Conservation (phyloP, 2,329 filamentous ascomycete species). For the Dactylellina drechsleri region DNA sequence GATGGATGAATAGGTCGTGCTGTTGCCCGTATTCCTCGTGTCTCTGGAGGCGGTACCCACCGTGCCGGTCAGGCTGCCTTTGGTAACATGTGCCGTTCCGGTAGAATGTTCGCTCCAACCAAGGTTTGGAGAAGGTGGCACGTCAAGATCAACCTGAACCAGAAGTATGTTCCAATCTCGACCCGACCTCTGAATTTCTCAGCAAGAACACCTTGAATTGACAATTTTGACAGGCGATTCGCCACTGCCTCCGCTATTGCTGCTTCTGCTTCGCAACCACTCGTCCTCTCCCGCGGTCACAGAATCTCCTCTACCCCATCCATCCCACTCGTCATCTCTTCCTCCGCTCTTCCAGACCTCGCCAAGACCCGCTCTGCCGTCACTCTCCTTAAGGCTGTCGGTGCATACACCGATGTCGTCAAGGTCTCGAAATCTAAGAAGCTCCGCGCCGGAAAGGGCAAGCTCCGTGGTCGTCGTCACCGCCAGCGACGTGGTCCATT, state of each 20-base stretch:
- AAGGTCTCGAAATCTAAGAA: slow-evolving; percentile 98
- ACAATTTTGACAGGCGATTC: slow-evolving; percentile 75
- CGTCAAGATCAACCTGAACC: slow-evolving; percentile 98
- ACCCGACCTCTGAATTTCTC: slow-evolving; percentile 32
- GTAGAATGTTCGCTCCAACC: slow-evolving; percentile 99
- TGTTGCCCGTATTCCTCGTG: slow-evolving; percentile 99
- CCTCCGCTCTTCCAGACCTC: slow-evolving; percentile 82
- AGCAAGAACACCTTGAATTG: slow-evolving; percentile 13
- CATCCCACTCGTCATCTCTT: slow-evolving; percentile 96
- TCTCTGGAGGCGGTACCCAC: slow-evolving; percentile 99
- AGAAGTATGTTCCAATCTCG: slow-evolving; percentile 73
- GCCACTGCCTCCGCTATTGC: slow-evolving; percentile 97
- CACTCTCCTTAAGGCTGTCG: slow-evolving; percentile 86
- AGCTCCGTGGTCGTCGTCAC: slow-evolving; percentile 95
- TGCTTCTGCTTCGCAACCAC: slow-evolving; percentile 92
- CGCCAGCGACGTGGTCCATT: slow-evolving; percentile 97
- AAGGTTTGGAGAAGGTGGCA: slow-evolving; percentile 99
- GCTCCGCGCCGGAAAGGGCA: slow-evolving; percentile 98
- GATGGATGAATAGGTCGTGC: slow-evolving; percentile 77
- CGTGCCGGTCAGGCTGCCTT: slow-evolving; percentile 99
- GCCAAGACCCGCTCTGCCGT: slow-evolving; percentile 90
- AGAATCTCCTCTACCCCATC: slow-evolving; percentile 90
- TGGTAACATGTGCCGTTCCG: slow-evolving; percentile 99
- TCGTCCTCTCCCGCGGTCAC: slow-evolving; percentile 97
- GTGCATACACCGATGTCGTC: slow-evolving; percentile 87